A percentile compares a stretch with the other conserved stretches of the same genome.
Evolutionary conservation across 1,284 basidiomycete genomes (phyloP).

Genomic region (Tilletia horrida): DNA sequence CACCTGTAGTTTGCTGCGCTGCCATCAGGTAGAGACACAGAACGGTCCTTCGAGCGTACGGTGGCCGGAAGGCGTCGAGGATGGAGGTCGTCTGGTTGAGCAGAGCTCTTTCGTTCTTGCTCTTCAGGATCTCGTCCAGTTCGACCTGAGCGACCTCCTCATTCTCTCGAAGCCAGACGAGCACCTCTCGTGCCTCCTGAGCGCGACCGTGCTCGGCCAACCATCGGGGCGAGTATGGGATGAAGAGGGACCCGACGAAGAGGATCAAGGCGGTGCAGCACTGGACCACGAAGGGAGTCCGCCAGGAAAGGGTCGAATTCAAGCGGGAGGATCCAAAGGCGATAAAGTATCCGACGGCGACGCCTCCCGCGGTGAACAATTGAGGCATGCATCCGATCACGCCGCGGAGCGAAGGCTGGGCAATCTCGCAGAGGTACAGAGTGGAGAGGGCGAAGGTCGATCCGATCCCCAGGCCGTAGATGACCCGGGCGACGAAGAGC

Average conservation of each 20-base stretch:
- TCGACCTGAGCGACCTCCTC: constrained; percentile 2
- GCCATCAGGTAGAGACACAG: constrained; percentile 10
- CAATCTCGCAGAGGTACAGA: constrained; percentile 12
- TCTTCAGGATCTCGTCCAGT: constrained; percentile 10
- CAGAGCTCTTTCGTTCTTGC: background rate
- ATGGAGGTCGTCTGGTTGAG: background rate
- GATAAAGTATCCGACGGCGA: constrained; percentile 11
- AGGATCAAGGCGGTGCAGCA: constrained; percentile 9
- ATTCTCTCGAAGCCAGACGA: constrained; percentile 1
- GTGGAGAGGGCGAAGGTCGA: constrained; percentile 7
- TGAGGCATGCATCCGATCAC: constrained; percentile 10
- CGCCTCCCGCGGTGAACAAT: background rate
- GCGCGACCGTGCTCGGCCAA: constrained; percentile 20
- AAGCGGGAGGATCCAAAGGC: constrained; percentile 7
- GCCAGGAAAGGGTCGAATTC: background rate
- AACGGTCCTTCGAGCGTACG: background rate
- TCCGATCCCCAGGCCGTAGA: constrained; percentile 10
- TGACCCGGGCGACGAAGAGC: background rate
- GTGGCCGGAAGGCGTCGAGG: constrained; percentile 5
- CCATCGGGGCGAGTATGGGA: constrained; percentile 27
- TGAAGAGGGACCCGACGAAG: constrained; percentile 21
- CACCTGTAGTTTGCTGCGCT: constrained; percentile 5
- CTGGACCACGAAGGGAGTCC: constrained; percentile 11
- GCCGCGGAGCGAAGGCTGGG: background rate
- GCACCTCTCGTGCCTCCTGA: constrained; percentile 18